Percentiles rank a stretch among this genome's conserved stretches.
These are phyloP conservation scores for Calocybe indica DNA, from an alignment of 768 basidiomycete genomes.

Conservation along the genomic window DNA sequence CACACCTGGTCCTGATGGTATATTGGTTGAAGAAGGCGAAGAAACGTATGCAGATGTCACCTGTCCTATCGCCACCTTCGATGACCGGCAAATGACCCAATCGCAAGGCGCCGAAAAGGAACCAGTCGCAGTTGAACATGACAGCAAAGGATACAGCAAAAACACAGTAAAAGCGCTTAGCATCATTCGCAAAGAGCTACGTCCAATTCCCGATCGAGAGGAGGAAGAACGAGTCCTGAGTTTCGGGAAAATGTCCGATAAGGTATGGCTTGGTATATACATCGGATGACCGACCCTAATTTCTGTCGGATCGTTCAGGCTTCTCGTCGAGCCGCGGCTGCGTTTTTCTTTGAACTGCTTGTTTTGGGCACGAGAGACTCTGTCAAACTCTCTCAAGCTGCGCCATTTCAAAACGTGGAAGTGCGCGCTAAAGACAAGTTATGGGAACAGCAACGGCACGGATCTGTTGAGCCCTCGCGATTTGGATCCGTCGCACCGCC, in stretches of 20 bases:
- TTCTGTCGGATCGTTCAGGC: slow-evolving; percentile 42
- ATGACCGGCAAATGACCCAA: slow-evolving; percentile 48
- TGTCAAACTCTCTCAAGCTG: slow-evolving; percentile 69
- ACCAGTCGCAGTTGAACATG: slow-evolving; percentile 34
- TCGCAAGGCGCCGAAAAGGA: slow-evolving; percentile 41
- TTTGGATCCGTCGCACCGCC: slow-evolving; percentile 18
- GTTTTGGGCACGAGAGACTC: slow-evolving; percentile 93
- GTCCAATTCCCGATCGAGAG: slow-evolving; percentile 40
- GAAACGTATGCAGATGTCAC: slow-evolving; percentile 61
- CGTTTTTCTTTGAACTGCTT: slow-evolving; percentile 97
- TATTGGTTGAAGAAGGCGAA: slow-evolving; percentile 49
- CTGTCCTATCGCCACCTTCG: slow-evolving; percentile 82
- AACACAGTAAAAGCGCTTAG: slow-evolving; percentile 83
- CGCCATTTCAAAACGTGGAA: slow-evolving; percentile 82
- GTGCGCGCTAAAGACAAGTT: slow-evolving; percentile 77
- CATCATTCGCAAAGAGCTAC: slow-evolving; percentile 68
- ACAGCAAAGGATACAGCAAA: slow-evolving; percentile 77
- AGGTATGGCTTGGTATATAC: slow-evolving; percentile 36
- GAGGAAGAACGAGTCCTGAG: slow-evolving; percentile 59
- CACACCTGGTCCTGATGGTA: slow-evolving; percentile 56
- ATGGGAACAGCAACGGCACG: slow-evolving; percentile 62
- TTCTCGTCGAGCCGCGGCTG: slow-evolving; percentile 84
- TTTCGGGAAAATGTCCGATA: slow-evolving; percentile 74
- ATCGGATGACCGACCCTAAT: slow-evolving; percentile 5
- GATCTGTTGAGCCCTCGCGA: slow-evolving; percentile 22